phyloP scores from a whole-genome alignment of 441 rosid genomes.

The Lepidium campestre region DNA sequence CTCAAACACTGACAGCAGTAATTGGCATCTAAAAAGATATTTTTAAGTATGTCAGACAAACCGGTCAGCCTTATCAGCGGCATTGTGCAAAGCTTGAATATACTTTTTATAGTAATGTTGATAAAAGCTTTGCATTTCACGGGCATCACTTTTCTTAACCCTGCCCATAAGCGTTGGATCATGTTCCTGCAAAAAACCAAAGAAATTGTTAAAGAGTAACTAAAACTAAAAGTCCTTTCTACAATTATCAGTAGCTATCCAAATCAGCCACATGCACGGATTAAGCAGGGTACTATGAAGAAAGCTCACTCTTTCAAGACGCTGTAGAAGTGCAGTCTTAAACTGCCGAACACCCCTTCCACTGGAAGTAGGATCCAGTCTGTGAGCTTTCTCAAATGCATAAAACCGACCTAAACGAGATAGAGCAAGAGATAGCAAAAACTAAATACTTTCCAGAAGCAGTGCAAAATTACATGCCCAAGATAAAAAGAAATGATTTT shows the following conservation, averaged over 20 bases:
- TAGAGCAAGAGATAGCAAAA: neutral
- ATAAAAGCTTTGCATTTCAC: constrained; percentile 97
- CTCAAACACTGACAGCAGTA: neutral
- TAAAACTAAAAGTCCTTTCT: neutral
- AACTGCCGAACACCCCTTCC: constrained; percentile 99
- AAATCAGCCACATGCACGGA: constrained; percentile 7
- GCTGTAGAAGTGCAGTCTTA: constrained; percentile 96
- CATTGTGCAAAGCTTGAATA: constrained; percentile 91
- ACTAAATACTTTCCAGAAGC: neutral
- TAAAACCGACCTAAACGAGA: constrained; percentile 77
- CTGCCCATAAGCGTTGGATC: constrained; percentile 86
- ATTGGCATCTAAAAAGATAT: neutral
- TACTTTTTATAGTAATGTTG: constrained; percentile 91
- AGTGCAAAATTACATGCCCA: neutral
- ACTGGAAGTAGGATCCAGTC: constrained; percentile 92
- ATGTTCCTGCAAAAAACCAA: constrained; percentile 56
- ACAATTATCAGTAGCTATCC: neutral
- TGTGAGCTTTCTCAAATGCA: constrained; percentile 96
- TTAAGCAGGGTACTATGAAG: neutral
- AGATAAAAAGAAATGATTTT: neutral
- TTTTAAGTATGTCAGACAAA: constrained; percentile 22
- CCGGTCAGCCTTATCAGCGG: constrained; percentile 99
- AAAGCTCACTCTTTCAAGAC: constrained; percentile 80
- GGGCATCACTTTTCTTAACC: constrained; percentile 89
- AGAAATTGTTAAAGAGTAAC: neutral